Conservation (phyloP, 2,329 filamentous ascomycete genomes). For the Blastomyces percursus region DNA sequence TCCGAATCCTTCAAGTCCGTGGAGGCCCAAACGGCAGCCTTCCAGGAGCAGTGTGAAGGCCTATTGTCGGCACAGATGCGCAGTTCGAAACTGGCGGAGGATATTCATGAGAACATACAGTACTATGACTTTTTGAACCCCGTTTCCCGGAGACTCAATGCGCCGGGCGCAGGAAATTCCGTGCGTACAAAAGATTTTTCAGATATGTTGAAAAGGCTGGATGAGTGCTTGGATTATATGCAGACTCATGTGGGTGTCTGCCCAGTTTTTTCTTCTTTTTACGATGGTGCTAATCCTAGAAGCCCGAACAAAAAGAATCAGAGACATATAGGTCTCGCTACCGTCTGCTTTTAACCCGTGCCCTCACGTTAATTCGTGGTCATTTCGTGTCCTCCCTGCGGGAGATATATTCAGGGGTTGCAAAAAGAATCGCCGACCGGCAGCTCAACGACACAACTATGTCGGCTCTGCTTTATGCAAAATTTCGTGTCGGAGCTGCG, state of each 20-base stretch:
- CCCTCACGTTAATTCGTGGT: constrained; percentile 55
- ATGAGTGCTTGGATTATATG: constrained; percentile 91
- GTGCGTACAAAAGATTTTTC: constrained; percentile 77
- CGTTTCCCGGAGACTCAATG: constrained; percentile 80
- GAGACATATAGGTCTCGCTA: constrained; percentile 82
- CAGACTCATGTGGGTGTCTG: constrained; percentile 56
- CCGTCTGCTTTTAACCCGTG: constrained; percentile 62
- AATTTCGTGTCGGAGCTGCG: constrained; percentile 56
- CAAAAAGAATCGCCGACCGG: constrained; percentile 53
- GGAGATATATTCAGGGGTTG: constrained; percentile 52
- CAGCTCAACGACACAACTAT: constrained; percentile 61
- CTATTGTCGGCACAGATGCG: constrained; percentile 71
- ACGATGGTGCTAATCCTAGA: constrained; percentile 18
- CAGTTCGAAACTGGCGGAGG: constrained; percentile 66
- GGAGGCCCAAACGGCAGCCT: constrained; percentile 81
- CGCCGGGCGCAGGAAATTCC: constrained; percentile 74
- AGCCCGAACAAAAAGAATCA: constrained; percentile 77
- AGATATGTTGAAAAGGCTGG: constrained; percentile 76
- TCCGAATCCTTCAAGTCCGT: constrained; percentile 81
- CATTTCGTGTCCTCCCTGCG: constrained; percentile 54
- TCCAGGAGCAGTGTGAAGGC: constrained; percentile 84
- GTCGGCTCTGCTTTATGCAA: constrained; percentile 59
- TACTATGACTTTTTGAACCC: constrained; percentile 92
- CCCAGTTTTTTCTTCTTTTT: not conserved
- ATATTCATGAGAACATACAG: constrained; percentile 79